Conservation (phyloP, 192 early-diverging fungal species). For the Backusella circina region DNA sequence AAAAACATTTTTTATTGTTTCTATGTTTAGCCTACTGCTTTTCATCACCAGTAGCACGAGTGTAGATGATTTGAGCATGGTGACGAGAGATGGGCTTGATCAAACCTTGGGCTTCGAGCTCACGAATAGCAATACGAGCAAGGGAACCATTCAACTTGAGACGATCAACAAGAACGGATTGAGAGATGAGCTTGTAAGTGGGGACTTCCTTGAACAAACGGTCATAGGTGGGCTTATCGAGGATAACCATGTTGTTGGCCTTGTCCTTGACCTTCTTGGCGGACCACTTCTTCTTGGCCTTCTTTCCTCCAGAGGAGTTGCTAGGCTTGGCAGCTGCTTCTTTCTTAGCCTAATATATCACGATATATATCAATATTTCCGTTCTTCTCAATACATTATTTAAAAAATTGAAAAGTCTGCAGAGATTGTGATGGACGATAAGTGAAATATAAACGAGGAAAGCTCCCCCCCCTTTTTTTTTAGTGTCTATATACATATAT, state of each 20-base stretch:
- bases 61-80: constrained; percentile 90
- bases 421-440: background rate
- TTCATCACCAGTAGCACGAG: constrained; percentile 38
- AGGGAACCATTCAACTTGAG: constrained; percentile 97
- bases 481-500: background rate
- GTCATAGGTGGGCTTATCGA: constrained; percentile 97
- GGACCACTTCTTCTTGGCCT: constrained; percentile 91
- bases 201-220: constrained; percentile 99
- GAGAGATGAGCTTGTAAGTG: constrained; percentile 98
- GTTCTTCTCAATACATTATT: background rate
- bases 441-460: background rate
- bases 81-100: constrained; percentile 91
- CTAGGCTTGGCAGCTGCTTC: constrained; percentile 55
- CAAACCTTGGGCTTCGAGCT: constrained; percentile 86
- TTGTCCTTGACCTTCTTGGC: constrained; percentile 99
- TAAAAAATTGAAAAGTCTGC: background rate
- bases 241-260: constrained; percentile 98
- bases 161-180: constrained; percentile 97
- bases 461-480: too few species aligned
- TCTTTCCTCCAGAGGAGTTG: constrained; percentile 59
- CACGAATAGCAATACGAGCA: constrained; percentile 90
- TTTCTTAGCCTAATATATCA: constrained; percentile 51
- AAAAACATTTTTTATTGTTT: background rate
- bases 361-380: background rate
- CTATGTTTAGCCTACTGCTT: constrained; percentile 19